A percentile compares a stretch with the other conserved stretches of the same genome.
These are phyloP conservation scores for Fusarium brachygibbosum DNA, from an alignment of 2,329 filamentous ascomycete genomes.

Conservation along the genomic window DNA sequence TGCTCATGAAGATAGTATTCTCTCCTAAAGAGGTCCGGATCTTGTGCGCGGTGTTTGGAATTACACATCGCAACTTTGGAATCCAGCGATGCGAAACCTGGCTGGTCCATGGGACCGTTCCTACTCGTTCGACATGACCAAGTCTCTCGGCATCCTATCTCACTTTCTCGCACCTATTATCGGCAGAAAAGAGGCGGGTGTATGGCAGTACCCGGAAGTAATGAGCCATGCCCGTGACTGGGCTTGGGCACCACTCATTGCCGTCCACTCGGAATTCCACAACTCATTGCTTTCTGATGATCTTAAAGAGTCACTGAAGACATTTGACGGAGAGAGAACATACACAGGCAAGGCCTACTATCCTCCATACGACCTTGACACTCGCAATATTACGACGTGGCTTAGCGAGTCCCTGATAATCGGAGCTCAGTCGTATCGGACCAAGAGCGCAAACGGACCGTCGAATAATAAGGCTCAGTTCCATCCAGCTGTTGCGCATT, in stretches of 20 bases:
- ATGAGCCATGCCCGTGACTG: conserved; percentile 72
- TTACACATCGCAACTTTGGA: conserved; percentile 64
- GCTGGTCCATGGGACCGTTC: conserved; percentile 73
- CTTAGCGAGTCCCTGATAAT: conserved; percentile 67
- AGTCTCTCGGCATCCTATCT: conserved; percentile 56
- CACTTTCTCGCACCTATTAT: conserved; percentile 27
- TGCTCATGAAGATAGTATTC: conserved; percentile 53
- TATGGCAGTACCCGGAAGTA: conserved; percentile 54
- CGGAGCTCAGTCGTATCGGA: conserved; percentile 62
- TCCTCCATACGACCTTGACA: conserved; percentile 55
- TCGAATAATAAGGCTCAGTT: conserved; percentile 24
- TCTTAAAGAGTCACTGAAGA: conserved; percentile 48
- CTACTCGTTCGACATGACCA: conserved; percentile 73
- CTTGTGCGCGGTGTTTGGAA: conserved; percentile 67
- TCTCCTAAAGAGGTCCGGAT: conserved; percentile 60
- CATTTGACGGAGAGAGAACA: conserved; percentile 13
- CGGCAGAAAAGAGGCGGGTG: neutral
- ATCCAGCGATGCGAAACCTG: conserved; percentile 68
- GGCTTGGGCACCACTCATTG: conserved; percentile 67
- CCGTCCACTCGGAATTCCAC: conserved; percentile 65
- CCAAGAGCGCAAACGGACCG: conserved; percentile 15
- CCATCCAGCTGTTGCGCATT: conserved; percentile 23
- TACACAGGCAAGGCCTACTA: conserved; percentile 22
- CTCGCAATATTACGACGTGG: conserved; percentile 71
- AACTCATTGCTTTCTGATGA: conserved; percentile 59